Conservation (phyloP, 2,329 filamentous ascomycete genomes). For the Penicillium sp. region DNA sequence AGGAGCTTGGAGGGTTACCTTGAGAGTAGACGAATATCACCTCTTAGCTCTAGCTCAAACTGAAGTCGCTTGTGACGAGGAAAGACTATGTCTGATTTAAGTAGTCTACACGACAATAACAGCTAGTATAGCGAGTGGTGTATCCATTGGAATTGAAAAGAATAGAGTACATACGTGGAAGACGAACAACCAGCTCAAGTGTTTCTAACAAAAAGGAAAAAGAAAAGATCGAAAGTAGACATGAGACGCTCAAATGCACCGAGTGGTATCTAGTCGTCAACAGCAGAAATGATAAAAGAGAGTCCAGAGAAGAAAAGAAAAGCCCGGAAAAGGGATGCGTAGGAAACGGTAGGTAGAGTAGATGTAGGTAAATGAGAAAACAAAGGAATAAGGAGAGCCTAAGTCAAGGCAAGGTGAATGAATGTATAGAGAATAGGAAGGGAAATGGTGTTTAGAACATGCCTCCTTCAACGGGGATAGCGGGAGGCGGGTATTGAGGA, state of each 20-base stretch:
- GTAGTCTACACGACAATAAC: not conserved
- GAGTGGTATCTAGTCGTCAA: constrained; percentile 23
- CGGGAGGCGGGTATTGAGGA: constrained; percentile 27
- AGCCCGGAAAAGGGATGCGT: constrained; percentile 1
- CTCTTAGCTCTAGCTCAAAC: not conserved
- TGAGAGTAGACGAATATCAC: not conserved
- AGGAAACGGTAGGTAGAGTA: constrained; percentile 2
- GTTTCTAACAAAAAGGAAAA: not conserved
- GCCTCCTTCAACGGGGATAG: constrained; percentile 27
- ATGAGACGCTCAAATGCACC: constrained; percentile 23
- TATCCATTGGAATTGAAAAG: not conserved
- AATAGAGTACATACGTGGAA: constrained; percentile 1
- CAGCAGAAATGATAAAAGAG: constrained; percentile 3
- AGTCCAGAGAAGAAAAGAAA: constrained; percentile 1
- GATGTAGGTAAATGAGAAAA: constrained; percentile 5
- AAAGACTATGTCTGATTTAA: not conserved
- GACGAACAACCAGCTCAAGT: not conserved
- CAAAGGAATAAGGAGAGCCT: constrained; percentile 1
- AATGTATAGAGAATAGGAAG: not conserved
- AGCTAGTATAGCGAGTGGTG: not conserved
- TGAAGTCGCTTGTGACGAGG: not conserved
- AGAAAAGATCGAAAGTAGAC: constrained; percentile 7
- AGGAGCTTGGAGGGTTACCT: too few species aligned
- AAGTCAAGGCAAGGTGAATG: not conserved
- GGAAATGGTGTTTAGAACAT: constrained; percentile 30